Conservation (phyloP, 225 moss, liverwort and hornwort species). For the Straminergon stramineum region DNA sequence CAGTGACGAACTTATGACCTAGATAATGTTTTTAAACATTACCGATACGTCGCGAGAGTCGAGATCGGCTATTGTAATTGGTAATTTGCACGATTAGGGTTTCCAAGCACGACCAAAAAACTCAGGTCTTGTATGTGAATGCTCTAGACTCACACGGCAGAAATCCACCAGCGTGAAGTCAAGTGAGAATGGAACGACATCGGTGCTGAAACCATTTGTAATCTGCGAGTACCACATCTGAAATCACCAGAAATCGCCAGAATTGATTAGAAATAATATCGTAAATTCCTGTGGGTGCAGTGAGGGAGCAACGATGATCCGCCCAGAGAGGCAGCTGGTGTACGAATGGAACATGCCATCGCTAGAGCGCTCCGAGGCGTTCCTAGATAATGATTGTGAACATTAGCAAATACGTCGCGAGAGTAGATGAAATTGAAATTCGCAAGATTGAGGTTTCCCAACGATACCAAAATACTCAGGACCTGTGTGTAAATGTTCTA, state of each 20-base stretch:
- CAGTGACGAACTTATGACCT: too few species aligned
- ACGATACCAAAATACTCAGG: neutral
- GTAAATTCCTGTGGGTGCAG: neutral
- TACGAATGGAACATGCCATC: conserved; percentile 61
- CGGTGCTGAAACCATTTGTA: neutral
- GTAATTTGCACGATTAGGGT: neutral
- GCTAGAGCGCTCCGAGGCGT: conserved; percentile 12
- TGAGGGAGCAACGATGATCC: neutral
- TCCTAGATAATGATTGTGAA: neutral
- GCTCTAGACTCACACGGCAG: neutral
- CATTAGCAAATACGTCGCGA: neutral
- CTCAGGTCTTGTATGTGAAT: neutral
- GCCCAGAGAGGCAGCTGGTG: conserved; percentile 41
- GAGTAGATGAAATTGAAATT: neutral
- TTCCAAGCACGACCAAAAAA: neutral
- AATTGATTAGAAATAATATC: neutral
- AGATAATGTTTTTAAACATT: too few species aligned
- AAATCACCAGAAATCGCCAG: neutral
- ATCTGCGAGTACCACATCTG: neutral
- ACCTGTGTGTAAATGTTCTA: neutral
- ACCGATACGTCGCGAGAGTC: neutral
- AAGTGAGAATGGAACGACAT: too few species aligned
- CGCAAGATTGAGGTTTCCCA: neutral
- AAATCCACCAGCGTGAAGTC: neutral
- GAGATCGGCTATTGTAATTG: neutral